Conservation (phyloP, 495 filamentous ascomycete species). For the Xylaria flabelliformis region DNA sequence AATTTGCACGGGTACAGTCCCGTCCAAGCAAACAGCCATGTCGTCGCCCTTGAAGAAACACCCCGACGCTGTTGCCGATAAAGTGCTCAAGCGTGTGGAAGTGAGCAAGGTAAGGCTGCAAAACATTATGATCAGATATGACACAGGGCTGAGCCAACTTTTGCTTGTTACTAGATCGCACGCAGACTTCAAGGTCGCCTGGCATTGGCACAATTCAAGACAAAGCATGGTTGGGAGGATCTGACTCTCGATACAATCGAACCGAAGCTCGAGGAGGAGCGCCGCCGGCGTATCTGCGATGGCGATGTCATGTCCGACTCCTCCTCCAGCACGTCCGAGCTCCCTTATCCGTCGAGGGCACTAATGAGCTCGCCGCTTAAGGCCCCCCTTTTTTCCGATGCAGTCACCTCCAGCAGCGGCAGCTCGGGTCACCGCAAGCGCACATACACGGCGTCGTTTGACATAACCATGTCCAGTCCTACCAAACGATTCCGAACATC, state of each 20-base stretch:
- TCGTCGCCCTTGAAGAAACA: slow-evolving; percentile 63
- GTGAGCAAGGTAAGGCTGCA: slow-evolving; percentile 76
- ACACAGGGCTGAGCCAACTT: slow-evolving; percentile 23
- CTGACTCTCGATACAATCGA: slow-evolving; percentile 77
- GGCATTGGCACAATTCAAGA: slow-evolving; percentile 94
- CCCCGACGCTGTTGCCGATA: slow-evolving; percentile 70
- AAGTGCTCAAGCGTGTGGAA: slow-evolving; percentile 74
- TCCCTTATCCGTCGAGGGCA: slow-evolving; percentile 57
- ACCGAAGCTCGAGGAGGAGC: slow-evolving; percentile 73
- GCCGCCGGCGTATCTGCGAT: slow-evolving; percentile 66
- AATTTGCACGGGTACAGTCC: slow-evolving; percentile 22
- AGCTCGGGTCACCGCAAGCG: slow-evolving; percentile 63
- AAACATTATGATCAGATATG: neutral
- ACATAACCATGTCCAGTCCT: slow-evolving; percentile 53
- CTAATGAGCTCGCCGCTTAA: slow-evolving; percentile 71
- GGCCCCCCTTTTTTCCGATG: slow-evolving; percentile 72
- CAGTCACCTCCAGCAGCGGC: slow-evolving; percentile 63
- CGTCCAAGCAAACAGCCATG: slow-evolving; percentile 51
- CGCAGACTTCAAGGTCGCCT: slow-evolving; percentile 89
- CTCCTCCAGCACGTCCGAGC: slow-evolving; percentile 73
- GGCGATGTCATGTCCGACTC: slow-evolving; percentile 77
- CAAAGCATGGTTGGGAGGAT: slow-evolving; percentile 86
- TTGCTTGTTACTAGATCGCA: slow-evolving; percentile 71
- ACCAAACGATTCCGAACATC: slow-evolving; percentile 75
- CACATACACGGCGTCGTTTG: slow-evolving; percentile 60